Evolutionary conservation across 345 rosid genomes (phyloP), one percentile per base, ranked within the genome.

Genomic region (Jatropha curcas): DNA sequence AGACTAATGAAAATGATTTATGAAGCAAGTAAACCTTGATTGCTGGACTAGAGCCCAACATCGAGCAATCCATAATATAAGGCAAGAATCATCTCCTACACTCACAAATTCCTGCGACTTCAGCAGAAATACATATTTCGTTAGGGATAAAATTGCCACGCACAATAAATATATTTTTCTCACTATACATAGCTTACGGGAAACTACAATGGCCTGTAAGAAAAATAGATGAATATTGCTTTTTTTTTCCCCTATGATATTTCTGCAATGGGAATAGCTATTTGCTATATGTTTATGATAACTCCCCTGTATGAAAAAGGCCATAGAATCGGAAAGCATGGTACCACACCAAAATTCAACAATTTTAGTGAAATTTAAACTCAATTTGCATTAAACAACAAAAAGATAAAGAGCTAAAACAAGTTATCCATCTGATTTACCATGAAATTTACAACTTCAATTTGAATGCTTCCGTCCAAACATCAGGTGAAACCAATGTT

Each of bases 1-100:
- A 65, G 24, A 17, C 25, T 17, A 60, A 65, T 35, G 24, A 52
- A 64, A 37, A 39, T 22, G 33, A 16, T 39, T n/a, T n/a, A 19
- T 39, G 37, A 35, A 31, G 31, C 24, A 22, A 13, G 30, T 41
- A 63, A 93, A n/a, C 99, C 98, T 96, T 96, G 24, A 88, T 77
- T 66, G 81, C 81, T 46, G 98, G 99, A 80, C 83, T 83, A 56
- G 90, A 80, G 62, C 99, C 99, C 99, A 71, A 81, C 81, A n/a
- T 59, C 99, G 95, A 52, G 95, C 96, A 96, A 93, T 98, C 99
- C 99, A 96, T 16, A 96, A 77, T 80, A 96, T 93, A 69, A 96
- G 99, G 87, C 99, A 91, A 76, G 99, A 90, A 83, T 96, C 99
- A 78, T 96, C 99, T 77, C 98, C 97, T 43, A 96, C 99, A 56